These are phyloP conservation scores for Vigna trinervia DNA, from an alignment of 306 rosid genomes.

Conservation along the genomic window DNA sequence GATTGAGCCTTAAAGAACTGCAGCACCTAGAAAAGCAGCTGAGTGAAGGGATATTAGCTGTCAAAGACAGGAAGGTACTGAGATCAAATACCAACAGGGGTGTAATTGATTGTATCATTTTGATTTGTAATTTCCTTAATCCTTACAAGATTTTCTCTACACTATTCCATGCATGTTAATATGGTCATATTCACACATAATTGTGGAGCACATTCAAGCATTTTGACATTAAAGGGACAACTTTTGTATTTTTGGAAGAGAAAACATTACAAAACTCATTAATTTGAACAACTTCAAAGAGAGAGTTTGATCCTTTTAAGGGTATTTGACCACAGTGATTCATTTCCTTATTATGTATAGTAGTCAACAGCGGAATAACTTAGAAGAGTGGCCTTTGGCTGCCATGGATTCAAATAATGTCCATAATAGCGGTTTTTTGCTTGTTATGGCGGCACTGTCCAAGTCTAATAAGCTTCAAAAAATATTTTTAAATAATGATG, in stretches of 20 bases:
- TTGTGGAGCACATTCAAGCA: not conserved
- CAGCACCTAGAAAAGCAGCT: conserved; percentile 66
- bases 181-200: not conserved
- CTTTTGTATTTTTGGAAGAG: not conserved
- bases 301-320: conserved; percentile 9
- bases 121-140: not conserved
- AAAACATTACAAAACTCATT: not conserved
- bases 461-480: not conserved
- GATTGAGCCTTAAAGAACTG: conserved; percentile 63
- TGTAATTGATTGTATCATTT: conserved; percentile 17
- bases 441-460: not conserved
- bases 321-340: not conserved
- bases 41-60: conserved; percentile 57
- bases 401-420: not conserved
- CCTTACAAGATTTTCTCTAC: not conserved
- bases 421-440: not conserved
- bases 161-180: not conserved
- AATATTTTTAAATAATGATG: not conserved
- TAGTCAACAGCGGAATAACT: not conserved
- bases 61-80: conserved; percentile 69
- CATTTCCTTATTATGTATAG: not conserved
- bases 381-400: not conserved
- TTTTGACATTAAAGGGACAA: not conserved
- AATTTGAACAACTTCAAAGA: not conserved
- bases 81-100: not conserved